Conservation (phyloP, 371 early-diverging fungal species). For the Syncephalis plumigaleata region DNA sequence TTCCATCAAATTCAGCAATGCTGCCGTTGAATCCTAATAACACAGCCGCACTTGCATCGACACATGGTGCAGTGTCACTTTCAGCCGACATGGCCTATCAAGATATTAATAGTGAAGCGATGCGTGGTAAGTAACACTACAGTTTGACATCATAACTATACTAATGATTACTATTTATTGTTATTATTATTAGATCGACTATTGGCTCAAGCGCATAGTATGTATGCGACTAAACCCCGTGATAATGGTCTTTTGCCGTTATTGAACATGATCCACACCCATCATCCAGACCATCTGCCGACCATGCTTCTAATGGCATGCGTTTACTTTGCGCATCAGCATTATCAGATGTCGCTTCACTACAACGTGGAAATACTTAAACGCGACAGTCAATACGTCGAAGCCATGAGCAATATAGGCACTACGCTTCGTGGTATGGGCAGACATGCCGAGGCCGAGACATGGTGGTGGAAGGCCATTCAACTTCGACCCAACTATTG, state of each 20-base stretch:
- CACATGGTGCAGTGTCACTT: constrained; percentile 6
- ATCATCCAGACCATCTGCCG: constrained; percentile 54
- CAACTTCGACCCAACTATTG: constrained; percentile 74
- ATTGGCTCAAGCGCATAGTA: constrained; percentile 40
- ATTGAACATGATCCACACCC: constrained; percentile 35
- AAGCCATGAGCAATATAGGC: constrained; percentile 84
- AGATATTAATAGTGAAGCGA: constrained; percentile 10
- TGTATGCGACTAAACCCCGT: constrained; percentile 38
- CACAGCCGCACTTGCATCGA: constrained; percentile 7
- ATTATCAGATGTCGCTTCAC: constrained; percentile 46
- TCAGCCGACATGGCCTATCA: constrained; percentile 5
- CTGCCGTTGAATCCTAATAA: neutral
- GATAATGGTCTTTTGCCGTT: constrained; percentile 26
- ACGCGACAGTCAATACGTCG: constrained; percentile 69
- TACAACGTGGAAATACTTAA: constrained; percentile 68
- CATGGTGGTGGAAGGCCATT: constrained; percentile 76
- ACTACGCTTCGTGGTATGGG: constrained; percentile 72
- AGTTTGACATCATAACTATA: constrained; percentile 3
- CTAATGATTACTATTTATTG: too few relatives aligned
- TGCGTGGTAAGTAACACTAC: constrained; percentile 7
- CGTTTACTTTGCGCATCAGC: constrained; percentile 62
- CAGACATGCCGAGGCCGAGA: constrained; percentile 51
- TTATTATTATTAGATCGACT: constrained; percentile 22
- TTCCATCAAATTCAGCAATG: constrained; percentile 1
- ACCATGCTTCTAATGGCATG: constrained; percentile 72